A percentile compares a stretch with the other conserved stretches of the same genome.
phyloP scores from a whole-genome alignment of 2,329 filamentous ascomycete species.

The Salinomyces thailandicus region DNA sequence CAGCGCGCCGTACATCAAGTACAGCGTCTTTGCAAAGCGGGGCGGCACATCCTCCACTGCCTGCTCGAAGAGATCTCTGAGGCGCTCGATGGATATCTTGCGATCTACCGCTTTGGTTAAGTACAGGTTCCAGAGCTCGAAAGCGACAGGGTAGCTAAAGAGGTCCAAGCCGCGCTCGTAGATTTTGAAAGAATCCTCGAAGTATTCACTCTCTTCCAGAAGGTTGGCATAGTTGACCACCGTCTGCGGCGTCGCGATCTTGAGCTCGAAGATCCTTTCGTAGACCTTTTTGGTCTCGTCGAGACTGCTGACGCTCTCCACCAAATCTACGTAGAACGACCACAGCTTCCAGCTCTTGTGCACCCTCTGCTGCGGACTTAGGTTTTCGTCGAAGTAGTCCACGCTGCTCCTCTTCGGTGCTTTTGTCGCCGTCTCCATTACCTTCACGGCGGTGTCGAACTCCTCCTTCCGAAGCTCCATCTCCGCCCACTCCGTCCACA shows the following conservation, averaged over 20 bases:
- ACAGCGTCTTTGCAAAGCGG: conserved; percentile 90
- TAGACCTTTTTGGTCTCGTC: conserved; percentile 92
- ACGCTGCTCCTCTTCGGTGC: conserved; percentile 95
- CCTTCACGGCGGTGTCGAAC: conserved; percentile 84
- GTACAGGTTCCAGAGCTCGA: conserved; percentile 97
- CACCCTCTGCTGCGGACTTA: conserved; percentile 89
- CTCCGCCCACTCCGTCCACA: conserved; percentile 99
- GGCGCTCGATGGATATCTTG: conserved; percentile 86
- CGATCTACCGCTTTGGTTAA: conserved; percentile 94
- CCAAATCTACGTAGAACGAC: conserved; percentile 98
- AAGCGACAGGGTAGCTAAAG: conserved; percentile 97
- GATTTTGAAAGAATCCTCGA: conserved; percentile 93
- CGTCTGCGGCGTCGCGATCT: conserved; percentile 94
- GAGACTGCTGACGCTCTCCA: conserved; percentile 83
- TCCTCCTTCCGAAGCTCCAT: conserved; percentile 95
- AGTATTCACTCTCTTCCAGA: conserved; percentile 88
- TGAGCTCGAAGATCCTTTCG: conserved; percentile 93
- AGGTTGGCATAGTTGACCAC: conserved; percentile 98
- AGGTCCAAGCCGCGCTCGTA: conserved; percentile 93
- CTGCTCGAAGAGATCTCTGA: conserved; percentile 94
- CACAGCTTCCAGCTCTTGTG: conserved; percentile 99
- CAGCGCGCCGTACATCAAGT: conserved; percentile 95
- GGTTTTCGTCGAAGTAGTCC: conserved; percentile 95
- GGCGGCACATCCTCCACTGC: conserved; percentile 89
- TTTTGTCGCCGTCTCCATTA: conserved; percentile 95